These are phyloP conservation scores for Saccharum officinarum DNA, from an alignment of 176 grass and related monocot genomes.

Conservation along the genomic window DNA sequence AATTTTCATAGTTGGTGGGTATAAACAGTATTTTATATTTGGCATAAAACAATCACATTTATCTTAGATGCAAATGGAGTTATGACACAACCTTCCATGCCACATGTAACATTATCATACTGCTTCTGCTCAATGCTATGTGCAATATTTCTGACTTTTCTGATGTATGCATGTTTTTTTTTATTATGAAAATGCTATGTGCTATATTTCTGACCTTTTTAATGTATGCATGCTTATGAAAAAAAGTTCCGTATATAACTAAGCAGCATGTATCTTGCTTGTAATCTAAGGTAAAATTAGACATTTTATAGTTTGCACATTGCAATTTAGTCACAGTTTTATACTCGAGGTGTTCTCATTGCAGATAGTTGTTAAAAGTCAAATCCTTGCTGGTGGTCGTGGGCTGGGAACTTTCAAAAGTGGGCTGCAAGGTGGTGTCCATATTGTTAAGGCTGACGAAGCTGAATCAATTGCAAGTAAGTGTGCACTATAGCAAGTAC, in stretches of 20 bases:
- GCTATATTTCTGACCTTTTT: background rate
- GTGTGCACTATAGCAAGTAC: background rate
- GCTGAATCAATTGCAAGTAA: slow-evolving; percentile 73
- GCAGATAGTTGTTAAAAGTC: slow-evolving; percentile 98
- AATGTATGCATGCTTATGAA: background rate
- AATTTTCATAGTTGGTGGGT: background rate
- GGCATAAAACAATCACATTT: background rate
- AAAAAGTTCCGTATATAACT: background rate
- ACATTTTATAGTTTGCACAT: background rate
- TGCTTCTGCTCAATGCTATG: background rate
- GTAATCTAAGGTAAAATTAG: background rate
- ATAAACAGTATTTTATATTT: background rate
- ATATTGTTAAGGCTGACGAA: slow-evolving; percentile 97
- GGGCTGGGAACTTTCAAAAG: slow-evolving; percentile 98
- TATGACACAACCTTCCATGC: background rate
- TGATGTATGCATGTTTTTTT: background rate
- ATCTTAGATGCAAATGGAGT: background rate
- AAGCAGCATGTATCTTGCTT: background rate
- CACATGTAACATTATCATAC: background rate
- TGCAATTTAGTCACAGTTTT: slow-evolving; percentile 2
- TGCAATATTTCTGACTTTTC: background rate
- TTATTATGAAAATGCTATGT: background rate
- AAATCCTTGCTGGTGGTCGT: slow-evolving; percentile 96
- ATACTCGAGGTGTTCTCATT: background rate
- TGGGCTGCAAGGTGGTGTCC: slow-evolving; percentile 93